phyloP scores from a whole-genome alignment of 129 eudicot species.

The Erigeron canadensis region DNA sequence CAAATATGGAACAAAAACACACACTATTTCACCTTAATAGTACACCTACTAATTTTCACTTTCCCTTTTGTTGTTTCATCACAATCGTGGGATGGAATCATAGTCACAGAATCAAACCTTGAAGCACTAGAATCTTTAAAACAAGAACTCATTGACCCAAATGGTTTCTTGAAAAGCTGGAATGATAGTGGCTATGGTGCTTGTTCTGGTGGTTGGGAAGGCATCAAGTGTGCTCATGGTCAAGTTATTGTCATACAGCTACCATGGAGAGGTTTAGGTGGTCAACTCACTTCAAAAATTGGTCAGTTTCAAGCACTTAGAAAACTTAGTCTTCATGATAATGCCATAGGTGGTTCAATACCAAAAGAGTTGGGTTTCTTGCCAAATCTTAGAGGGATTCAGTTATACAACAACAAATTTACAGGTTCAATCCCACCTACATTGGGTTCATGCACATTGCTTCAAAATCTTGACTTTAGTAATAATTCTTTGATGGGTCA shows the following conservation, averaged over 20 bases:
- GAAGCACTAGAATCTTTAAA: conserved; percentile 80
- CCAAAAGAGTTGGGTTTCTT: conserved; percentile 73
- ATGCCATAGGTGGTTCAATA: conserved; percentile 62
- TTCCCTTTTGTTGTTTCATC: conserved; percentile 43
- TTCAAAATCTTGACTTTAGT: conserved; percentile 78
- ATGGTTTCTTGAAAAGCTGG: conserved; percentile 83
- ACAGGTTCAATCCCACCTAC: conserved; percentile 82
- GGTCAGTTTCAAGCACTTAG: conserved; percentile 84
- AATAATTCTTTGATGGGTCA: conserved; percentile 69
- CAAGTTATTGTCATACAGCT: conserved; percentile 91
- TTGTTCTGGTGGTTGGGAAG: conserved; percentile 91
- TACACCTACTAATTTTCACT: conserved; percentile 31
- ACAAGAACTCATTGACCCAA: conserved; percentile 62
- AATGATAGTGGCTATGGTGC: conserved; percentile 84
- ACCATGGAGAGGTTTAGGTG: conserved; percentile 85
- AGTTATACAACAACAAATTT: conserved; percentile 64
- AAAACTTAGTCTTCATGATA: conserved; percentile 88
- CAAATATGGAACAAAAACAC: conserved; percentile 40
- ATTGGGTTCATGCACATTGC: conserved; percentile 65
- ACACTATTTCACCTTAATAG: conserved; percentile 23
- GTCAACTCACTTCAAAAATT: conserved; percentile 61
- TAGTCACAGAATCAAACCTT: conserved; percentile 62
- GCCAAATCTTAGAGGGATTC: conserved; percentile 83
- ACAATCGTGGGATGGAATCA: conserved; percentile 72
- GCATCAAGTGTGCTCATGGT: conserved; percentile 94